Percentiles rank a stretch among this genome's conserved stretches.
phyloP scores from a whole-genome alignment of 805 yeast genomes.

The Hanseniaspora guilliermondii region DNA sequence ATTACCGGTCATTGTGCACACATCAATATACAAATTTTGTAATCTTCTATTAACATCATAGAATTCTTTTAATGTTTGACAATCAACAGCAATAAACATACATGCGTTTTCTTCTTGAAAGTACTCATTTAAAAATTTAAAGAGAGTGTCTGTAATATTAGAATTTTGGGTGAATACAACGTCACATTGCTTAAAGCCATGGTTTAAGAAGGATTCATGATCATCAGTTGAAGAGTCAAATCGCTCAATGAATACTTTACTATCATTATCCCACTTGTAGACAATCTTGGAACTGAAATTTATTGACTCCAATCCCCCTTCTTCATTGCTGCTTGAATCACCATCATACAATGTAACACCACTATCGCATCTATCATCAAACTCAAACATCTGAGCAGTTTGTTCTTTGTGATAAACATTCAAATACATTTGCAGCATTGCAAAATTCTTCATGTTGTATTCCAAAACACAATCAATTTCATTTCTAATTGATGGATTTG shows the following conservation, averaged over 20 bases:
- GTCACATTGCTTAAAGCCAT: not conserved
- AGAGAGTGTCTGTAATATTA: not conserved
- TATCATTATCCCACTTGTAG: not conserved
- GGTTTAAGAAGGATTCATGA: not conserved
- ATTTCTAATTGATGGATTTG: not conserved
- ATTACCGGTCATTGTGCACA: not conserved
- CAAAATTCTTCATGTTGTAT: not conserved
- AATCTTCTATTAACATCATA: not conserved
- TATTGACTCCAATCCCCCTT: not conserved
- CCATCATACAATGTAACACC: slow-evolving; percentile 6
- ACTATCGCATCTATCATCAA: slow-evolving; percentile 8
- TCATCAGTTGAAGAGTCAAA: not conserved
- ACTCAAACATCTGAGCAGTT: not conserved
- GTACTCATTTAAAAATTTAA: not conserved
- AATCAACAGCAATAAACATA: not conserved
- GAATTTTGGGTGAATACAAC: not conserved
- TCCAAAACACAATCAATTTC: not conserved
- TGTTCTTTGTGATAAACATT: not conserved
- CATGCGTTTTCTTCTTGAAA: not conserved
- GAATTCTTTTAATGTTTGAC: not conserved
- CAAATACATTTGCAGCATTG: not conserved
- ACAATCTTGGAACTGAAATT: not conserved
- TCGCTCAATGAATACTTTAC: not conserved
- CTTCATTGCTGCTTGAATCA: not conserved
- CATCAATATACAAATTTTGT: not conserved